A percentile compares a stretch with the other conserved stretches of the same genome.
Evolutionary conservation across 805 yeast species (phyloP).

Genomic region (Kuraishia piskuri): DNA sequence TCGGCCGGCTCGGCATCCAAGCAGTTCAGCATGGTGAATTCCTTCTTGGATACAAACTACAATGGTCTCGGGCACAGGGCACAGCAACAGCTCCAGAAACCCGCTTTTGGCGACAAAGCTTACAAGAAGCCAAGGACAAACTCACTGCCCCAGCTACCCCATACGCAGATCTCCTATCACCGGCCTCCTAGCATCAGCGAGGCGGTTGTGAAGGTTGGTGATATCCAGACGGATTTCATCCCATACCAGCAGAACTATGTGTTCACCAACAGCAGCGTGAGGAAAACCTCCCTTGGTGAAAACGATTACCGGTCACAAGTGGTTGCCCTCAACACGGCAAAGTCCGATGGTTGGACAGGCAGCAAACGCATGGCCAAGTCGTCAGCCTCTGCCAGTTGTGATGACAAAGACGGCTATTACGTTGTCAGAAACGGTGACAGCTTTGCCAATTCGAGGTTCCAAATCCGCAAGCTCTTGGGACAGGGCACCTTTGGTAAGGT

Average conservation of each 20-base stretch:
- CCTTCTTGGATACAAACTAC: background rate
- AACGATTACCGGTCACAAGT: constrained; percentile 9
- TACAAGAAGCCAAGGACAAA: constrained; percentile 35
- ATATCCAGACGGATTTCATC: constrained; percentile 28
- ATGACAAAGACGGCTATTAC: constrained; percentile 71
- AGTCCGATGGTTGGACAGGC: constrained; percentile 13
- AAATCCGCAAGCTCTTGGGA: constrained; percentile 62
- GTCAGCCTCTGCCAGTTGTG: constrained; percentile 23
- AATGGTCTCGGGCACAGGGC: background rate
- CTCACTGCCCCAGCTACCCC: constrained; percentile 45
- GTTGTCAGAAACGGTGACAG: constrained; percentile 47
- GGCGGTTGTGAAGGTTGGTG: constrained; percentile 31
- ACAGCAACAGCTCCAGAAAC: background rate
- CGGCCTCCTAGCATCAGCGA: constrained; percentile 21
- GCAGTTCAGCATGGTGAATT: constrained; percentile 1
- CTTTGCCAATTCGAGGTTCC: constrained; percentile 67
- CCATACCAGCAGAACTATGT: constrained; percentile 21
- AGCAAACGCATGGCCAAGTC: constrained; percentile 3
- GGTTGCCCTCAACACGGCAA: constrained; percentile 4
- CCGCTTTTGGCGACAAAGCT: background rate
- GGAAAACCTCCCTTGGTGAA: constrained; percentile 18
- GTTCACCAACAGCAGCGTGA: constrained; percentile 10
- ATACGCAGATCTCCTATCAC: constrained; percentile 33
- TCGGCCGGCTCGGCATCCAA: background rate
- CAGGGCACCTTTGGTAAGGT: constrained; percentile 94